Conservation (phyloP, 352 stramenopile genomes). For the Pythium apleroticum region DNA sequence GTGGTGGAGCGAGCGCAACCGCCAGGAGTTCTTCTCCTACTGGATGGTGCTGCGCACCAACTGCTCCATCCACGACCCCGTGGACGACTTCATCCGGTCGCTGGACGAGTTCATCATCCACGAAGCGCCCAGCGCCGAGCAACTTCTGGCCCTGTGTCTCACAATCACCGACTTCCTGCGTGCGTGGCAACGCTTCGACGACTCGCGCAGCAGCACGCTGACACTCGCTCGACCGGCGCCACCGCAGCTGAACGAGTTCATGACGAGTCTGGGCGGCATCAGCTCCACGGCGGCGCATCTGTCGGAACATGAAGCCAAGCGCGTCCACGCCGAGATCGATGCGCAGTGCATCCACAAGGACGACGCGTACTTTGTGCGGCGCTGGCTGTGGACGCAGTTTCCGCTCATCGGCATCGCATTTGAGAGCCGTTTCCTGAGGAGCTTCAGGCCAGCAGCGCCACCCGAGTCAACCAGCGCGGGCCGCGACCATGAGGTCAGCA, state of each 20-base stretch:
- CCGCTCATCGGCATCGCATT: constrained; percentile 79
- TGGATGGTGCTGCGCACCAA: constrained; percentile 71
- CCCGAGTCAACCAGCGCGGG: neutral
- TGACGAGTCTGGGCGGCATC: constrained; percentile 51
- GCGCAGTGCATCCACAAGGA: constrained; percentile 59
- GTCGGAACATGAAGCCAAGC: constrained; percentile 47
- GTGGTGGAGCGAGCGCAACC: constrained; percentile 81
- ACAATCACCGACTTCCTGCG: constrained; percentile 81
- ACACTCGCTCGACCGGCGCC: constrained; percentile 25
- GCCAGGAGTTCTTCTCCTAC: constrained; percentile 78
- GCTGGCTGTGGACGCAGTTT: constrained; percentile 87
- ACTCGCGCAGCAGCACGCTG: constrained; percentile 21
- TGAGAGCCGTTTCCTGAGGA: constrained; percentile 52
- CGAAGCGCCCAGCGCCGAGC: constrained; percentile 59
- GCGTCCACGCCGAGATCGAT: constrained; percentile 62
- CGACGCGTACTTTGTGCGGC: constrained; percentile 74
- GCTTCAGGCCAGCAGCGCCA: constrained; percentile 11
- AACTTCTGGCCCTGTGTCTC: constrained; percentile 67
- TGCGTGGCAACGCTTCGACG: constrained; percentile 58
- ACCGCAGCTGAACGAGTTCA: constrained; percentile 72
- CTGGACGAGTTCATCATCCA: constrained; percentile 74
- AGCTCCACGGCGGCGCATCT: constrained; percentile 50
- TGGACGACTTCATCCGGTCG: constrained; percentile 78
- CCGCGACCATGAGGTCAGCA: constrained; percentile 8
- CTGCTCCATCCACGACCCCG: constrained; percentile 66